Evolutionary conservation across 345 rosid species (phyloP), one percentile per base, ranked within the genome.

Genomic region (Syzygium aqueum): DNA sequence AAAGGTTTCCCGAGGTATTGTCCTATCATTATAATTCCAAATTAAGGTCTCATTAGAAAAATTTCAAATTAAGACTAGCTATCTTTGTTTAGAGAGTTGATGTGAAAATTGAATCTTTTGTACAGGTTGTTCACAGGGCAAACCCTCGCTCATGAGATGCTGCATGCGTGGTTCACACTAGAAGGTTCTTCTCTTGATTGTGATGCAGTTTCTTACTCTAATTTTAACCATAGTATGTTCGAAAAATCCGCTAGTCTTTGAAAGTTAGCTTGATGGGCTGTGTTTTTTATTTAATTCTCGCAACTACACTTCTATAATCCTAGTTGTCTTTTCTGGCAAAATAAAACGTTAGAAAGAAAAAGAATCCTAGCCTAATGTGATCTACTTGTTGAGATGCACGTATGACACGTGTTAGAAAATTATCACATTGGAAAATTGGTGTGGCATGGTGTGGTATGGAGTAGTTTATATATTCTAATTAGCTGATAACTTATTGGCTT

Each of bases 71-170:
- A 27, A 27, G 67, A 27, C 33, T 57, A 11, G 33, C 8, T 21
- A 40, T 80, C 8, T 46, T 40, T 56, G 77, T 8, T 59, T 85
- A 8, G 25, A 33, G 49, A 51, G 16, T 53, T 40, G 46, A 28
- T 8, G 37, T 28, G 7, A 28, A 56, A 28, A 54, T 13, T 37
- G 40, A 22, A 33, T 53, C 7, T 43, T 83, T 51, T 25, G 25
- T 14, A 43, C 52, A 61, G 46, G 86, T 49, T 87, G 57, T 61
- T 23, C 11, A 50, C 30, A 1, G n/a, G 19, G 5, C 33, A 52
- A 19, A 84, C 57, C 61, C 78, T 87, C 14, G 63, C 85, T 50
- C 88, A 87, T 52, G 88, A 87, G 83, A 23, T 87, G 65, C 25
- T 37, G 86, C 86, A 87, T 28, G 88, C 86, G 0, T 63, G 84